Base-by-base conservation (phyloP, 2,329 filamentous ascomycete species). In the Chaetomiaceae sp. region DNA sequence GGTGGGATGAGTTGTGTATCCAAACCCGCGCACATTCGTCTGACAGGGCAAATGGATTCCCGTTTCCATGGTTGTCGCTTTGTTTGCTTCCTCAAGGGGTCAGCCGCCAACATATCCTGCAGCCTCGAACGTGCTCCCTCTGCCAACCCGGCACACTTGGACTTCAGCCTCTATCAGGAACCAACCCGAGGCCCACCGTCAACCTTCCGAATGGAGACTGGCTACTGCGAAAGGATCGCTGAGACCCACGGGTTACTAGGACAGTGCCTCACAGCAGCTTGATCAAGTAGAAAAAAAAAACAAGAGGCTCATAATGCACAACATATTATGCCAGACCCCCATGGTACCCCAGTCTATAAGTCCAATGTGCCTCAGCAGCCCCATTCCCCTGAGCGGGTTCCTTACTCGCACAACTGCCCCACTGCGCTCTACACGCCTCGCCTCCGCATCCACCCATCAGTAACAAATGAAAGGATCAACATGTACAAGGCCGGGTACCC, bases 331-430 rank as follows among this genome's bases (percentile, higher is more conserved):
- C 59, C 59, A 57, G 40, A 54, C 57, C 61, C 38, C 56, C 57
- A 46, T n/a, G 52, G 45, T 54, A 57, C 58, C 55, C 62, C 53
- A 62, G 62, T 64, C 62, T 64, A 64, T 64, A 53, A 56, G 42
- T 54, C 56, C 41, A 48, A 54, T 48, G 38, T 56, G 43, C 42
- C 36, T 20, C 20, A 37, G 18, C 30, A 30, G n/a, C 33, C 40
- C 21, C 37, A 36, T 30, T n/a, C 48, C 23, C n/a, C n/a, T 20
- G 32, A 43, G 30, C 49, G 21, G 30, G 11, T 16, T 23, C 38
- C 40, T 5, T 48, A 44, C 51, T 40, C 38, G 32, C 18, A 38
- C 51, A 53, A 45, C 33, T 30, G 14, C 29, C 16, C 42, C 32
- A 16, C 37, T 37, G 30, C 16, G 13, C 20, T 40, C 23, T 27